phyloP scores from a whole-genome alignment of 169 alveolate genomes.

The Plasmodium malariae region DNA sequence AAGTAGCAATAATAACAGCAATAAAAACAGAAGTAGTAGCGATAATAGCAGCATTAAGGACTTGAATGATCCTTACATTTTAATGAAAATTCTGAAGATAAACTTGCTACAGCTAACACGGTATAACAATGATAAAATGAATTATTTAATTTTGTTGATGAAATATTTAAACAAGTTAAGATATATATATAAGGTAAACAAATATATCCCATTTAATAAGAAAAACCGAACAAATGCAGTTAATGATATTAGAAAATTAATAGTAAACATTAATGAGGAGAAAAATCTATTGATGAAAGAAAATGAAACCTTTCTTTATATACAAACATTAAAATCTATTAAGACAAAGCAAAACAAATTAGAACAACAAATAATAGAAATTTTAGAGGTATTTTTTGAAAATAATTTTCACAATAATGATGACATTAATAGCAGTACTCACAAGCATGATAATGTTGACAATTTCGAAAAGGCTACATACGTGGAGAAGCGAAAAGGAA shows the following conservation, averaged over 20 bases:
- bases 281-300: not conserved
- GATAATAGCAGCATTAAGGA: not conserved
- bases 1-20: no score
- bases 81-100: constrained; percentile 20
- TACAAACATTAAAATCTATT: not conserved
- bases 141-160: not conserved
- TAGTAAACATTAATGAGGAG: constrained; percentile 1
- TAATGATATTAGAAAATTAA: not conserved
- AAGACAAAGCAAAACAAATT: constrained; percentile 1
- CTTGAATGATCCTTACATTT: not conserved
- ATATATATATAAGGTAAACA: constrained; percentile 29
- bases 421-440: not conserved
- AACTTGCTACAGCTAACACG: not conserved
- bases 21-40: not conserved
- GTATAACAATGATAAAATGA: not conserved
- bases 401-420: no score
- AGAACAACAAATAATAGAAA: not conserved
- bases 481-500: not conserved
- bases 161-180: constrained; percentile 34
- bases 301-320: constrained; percentile 1
- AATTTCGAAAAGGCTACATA: not conserved
- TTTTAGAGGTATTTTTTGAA: not conserved
- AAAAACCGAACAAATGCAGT: not conserved
- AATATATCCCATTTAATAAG: not conserved
- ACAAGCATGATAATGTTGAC: not conserved